Conservation (phyloP, 352 stramenopile genomes). For the Phytopythium sindhum region DNA sequence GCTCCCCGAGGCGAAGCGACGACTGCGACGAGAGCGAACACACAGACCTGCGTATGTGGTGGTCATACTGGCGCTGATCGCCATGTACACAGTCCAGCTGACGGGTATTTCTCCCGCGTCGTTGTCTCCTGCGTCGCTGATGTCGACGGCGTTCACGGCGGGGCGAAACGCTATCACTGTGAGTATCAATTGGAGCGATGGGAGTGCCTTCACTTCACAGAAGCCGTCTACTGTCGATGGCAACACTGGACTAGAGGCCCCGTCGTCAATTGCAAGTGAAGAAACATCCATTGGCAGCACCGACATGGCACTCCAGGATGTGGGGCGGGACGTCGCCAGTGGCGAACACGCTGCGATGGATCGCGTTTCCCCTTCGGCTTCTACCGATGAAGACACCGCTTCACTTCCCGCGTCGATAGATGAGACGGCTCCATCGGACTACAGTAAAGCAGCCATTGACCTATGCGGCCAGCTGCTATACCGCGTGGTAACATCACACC, state of each 20-base stretch:
- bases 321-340: background rate
- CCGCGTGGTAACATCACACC: constrained; percentile 38
- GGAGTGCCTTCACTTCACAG: background rate
- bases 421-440: constrained; percentile 14
- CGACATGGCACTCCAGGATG: background rate
- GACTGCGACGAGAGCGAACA: constrained; percentile 15
- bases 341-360: background rate
- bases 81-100: background rate
- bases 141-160: background rate
- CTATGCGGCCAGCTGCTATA: constrained; percentile 37
- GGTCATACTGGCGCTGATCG: constrained; percentile 17
- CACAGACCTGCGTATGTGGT: constrained; percentile 22
- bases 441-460: constrained; percentile 26
- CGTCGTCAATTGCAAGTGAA: background rate
- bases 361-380: background rate
- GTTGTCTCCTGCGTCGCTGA: background rate
- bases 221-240: background rate
- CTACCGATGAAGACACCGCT: background rate
- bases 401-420: background rate
- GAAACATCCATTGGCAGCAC: background rate
- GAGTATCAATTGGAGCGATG: background rate
- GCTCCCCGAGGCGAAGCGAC: constrained; percentile 25
- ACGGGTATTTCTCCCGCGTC: background rate
- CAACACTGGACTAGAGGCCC: background rate
- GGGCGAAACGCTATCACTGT: background rate